Evolutionary conservation across 192 early-diverging fungal species (phyloP), one percentile per base, ranked within the genome.

Genomic region (Nowakowskiella sp.): DNA sequence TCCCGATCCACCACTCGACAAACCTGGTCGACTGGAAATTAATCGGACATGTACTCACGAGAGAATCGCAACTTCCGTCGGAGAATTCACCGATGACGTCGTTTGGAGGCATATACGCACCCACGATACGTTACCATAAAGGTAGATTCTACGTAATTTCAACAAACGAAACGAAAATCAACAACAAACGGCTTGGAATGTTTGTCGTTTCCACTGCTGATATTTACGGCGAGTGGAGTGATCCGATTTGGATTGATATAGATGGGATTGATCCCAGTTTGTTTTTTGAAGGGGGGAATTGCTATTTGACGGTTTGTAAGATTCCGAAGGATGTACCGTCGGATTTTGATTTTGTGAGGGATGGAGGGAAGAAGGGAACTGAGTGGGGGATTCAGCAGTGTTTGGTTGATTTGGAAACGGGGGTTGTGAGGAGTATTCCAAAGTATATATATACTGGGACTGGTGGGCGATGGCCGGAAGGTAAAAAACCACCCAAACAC

Each of bases 141-240:
- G 55, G 55, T 3, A 52, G 30, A 31, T 57, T 57, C 53, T 57
- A 57, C n/a, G 31, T 57, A 1, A 55, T 57, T 36, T 31, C 42
- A 0, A 57, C 32, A n/a, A 30, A 0, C 2, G 6, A 25, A 8
- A 2, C 33, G 3, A 0, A 3, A n/a, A 1, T 16, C 0, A 31
- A 49, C 39, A 47, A 9, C 42, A 36, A 50, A 26, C 13, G 1
- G 25, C 47, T 7, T n/a, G 46, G 49, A 10, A 52, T 51, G 4
- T 57, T 57, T n/a, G 47, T 51, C 27, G 55, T 58, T 21, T 52
- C 55, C 0, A 57, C 55, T 4, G 31, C 27, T 1, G 47, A 57
- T n/a, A 57, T 57, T 31, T 8, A 47, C 26, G 53, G 53, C 26
- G 33, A 44, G 27, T 57, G 55, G 55, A 51, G 47, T n/a, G 55